These are phyloP conservation scores for Ogataea ganodermae DNA, from an alignment of 805 yeast species.

Conservation along the genomic window DNA sequence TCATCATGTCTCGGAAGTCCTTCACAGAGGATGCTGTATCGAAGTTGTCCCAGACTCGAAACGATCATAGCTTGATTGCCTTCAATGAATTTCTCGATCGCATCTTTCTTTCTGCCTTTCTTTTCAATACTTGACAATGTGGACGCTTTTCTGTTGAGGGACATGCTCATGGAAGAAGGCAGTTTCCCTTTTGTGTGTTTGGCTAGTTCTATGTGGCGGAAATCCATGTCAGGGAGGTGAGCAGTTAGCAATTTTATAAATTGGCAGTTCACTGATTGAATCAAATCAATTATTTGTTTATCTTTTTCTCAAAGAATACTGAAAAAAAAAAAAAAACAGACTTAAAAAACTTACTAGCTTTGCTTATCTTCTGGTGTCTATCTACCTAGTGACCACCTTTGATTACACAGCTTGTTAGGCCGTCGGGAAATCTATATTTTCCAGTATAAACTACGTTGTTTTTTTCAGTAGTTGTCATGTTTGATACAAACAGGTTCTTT, in stretches of 20 bases:
- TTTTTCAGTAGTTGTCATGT: no score
- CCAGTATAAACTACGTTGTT: no score
- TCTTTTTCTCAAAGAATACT: not conserved
- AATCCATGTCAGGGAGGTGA: not conserved
- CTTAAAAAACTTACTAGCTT: not conserved
- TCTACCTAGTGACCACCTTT: no score
- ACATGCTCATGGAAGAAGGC: constrained; percentile 4
- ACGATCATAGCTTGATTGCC: constrained; percentile 46
- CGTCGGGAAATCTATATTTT: no score
- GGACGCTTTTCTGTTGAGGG: constrained; percentile 23
- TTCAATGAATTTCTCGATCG: constrained; percentile 52
- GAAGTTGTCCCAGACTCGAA: constrained; percentile 53
- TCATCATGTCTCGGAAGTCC: constrained; percentile 37
- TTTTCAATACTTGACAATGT: constrained; percentile 19
- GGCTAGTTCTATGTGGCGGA: not conserved
- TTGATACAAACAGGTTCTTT: no score
- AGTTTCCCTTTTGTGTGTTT: not conserved
- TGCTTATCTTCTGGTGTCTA: no score
- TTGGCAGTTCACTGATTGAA: not conserved
- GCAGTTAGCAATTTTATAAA: no score
- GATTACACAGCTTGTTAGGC: no score
- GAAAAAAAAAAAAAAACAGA: not conserved
- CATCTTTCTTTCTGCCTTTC: constrained; percentile 50
- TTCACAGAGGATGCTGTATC: constrained; percentile 53
- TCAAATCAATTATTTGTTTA: not conserved